Conservation (phyloP, 805 yeast species). For the Candida xiaguanensis region DNA sequence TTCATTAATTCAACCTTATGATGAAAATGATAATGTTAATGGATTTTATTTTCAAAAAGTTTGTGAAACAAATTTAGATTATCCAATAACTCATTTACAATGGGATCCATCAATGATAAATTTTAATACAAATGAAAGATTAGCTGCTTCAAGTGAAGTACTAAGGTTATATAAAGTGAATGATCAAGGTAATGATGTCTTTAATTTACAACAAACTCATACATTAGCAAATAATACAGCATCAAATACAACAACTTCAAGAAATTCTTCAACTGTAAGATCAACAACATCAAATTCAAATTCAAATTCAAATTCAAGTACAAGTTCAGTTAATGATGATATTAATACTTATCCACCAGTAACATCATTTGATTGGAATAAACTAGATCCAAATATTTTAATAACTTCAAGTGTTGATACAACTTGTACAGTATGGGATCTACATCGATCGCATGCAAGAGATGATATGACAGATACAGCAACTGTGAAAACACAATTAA, state of each 20-base stretch:
- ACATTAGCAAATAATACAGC: conserved; percentile 36
- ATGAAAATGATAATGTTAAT: conserved; percentile 15
- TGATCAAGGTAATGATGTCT: conserved; percentile 36
- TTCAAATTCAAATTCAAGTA: conserved; percentile 3
- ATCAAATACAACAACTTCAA: conserved; percentile 11
- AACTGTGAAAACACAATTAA: conserved; percentile 83
- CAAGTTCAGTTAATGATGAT: conserved; percentile 24
- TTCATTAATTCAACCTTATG: conserved; percentile 2
- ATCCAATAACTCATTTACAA: conserved; percentile 67
- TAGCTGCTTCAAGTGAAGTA: conserved; percentile 72
- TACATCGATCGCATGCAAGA: conserved; percentile 30
- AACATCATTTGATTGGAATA: conserved; percentile 93
- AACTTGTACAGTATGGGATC: conserved; percentile 96
- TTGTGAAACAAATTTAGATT: conserved; percentile 52
- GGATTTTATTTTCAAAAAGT: conserved; percentile 43
- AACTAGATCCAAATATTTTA: conserved; percentile 60
- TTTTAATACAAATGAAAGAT: conserved; percentile 29
- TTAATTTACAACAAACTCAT: conserved; percentile 38
- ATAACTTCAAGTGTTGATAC: conserved; percentile 92
- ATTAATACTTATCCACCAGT: conserved; percentile 72
- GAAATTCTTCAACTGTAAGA: conserved; percentile 1
- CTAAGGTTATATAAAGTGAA: conserved; percentile 59
- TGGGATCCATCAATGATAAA: conserved; percentile 62
- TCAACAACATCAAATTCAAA: conserved; percentile 7
- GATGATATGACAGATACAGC: conserved; percentile 39